Base-by-base conservation (phyloP, 106 monocot species). In the Posidonia australis region DNA sequence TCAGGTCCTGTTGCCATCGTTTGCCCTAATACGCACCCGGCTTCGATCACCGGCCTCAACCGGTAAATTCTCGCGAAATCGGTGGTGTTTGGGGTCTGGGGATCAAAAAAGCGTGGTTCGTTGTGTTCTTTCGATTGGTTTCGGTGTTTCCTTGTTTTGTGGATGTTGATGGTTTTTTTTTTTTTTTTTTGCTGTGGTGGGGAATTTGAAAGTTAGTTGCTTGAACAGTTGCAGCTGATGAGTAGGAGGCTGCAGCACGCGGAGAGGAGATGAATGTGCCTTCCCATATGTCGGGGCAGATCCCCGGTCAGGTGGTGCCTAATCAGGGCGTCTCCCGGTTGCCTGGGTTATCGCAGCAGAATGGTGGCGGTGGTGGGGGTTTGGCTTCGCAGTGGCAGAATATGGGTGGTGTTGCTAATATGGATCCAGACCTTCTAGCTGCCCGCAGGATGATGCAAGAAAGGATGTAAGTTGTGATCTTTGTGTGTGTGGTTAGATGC, bases 211-310 rank as follows among this genome's bases (percentile, higher is more conserved):
- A 36, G 36, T 36, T 36, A 4, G 36, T 7, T 36, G 36, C 36
- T 36, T 36, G 36, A 36, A 36, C 36, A 36, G 36, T 7, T 36
- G 36, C 36, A 36, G 36, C 36, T 36, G 36, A 36, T 36, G 36
- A 10, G 10, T 5, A 55, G 10, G 22, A 55, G 55, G 31, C 16
- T 55, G 9, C 5, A 21, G 54, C 4, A 3, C 4, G 24, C 24
- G 20, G 1, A 55, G 54, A 11, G 42, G 61, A 47, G 51, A 80
- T 80, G 79, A 80, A 80, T 75, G 46, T 61, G 30, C 75, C 70
- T 42, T 66, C 79, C 9, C 74, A 75, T 46, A 67, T 75, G 67
- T 61, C 77, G 9, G 77, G 77, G 41, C 70, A 70, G 66, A 32
- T 80, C 51, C 61, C 79, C 12, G 67, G 54, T 62, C 79, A 80